Conservation (phyloP, 305 asterid species). For the Fraxinus latifolia region DNA sequence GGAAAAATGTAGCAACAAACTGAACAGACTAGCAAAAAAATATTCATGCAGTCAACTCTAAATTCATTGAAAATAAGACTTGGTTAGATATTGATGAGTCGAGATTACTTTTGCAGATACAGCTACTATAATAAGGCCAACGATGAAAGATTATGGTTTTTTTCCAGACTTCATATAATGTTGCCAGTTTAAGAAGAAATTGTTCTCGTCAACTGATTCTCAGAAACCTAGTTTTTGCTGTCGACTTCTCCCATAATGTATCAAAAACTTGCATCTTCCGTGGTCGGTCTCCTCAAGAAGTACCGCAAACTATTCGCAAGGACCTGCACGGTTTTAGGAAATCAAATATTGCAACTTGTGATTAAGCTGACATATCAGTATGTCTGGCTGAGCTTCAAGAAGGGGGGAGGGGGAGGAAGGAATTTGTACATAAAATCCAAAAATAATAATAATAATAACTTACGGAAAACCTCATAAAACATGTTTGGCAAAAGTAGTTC, state of each 20-base stretch:
- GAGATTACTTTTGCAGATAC: background rate
- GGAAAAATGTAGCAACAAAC: background rate
- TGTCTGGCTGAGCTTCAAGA: background rate
- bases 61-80: background rate
- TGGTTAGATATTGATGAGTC: background rate
- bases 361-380: background rate
- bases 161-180: background rate
- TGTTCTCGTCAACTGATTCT: background rate
- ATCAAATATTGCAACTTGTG: background rate
- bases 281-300: constrained; percentile 74
- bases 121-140: background rate
- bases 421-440: background rate
- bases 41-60: background rate
- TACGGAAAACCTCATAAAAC: background rate
- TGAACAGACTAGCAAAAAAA: background rate
- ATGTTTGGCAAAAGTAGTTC: background rate
- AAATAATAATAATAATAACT: background rate
- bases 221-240: background rate
- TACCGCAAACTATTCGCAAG: constrained; percentile 79
- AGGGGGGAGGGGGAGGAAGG: background rate
- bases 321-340: constrained; percentile 49
- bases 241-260: constrained; percentile 13
- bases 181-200: background rate
- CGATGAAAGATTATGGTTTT: background rate
- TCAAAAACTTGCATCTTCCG: constrained; percentile 88